Percentiles rank a stretch among this genome's conserved stretches.
phyloP scores from a whole-genome alignment of 768 basidiomycete genomes.

The Lepiota venenata region DNA sequence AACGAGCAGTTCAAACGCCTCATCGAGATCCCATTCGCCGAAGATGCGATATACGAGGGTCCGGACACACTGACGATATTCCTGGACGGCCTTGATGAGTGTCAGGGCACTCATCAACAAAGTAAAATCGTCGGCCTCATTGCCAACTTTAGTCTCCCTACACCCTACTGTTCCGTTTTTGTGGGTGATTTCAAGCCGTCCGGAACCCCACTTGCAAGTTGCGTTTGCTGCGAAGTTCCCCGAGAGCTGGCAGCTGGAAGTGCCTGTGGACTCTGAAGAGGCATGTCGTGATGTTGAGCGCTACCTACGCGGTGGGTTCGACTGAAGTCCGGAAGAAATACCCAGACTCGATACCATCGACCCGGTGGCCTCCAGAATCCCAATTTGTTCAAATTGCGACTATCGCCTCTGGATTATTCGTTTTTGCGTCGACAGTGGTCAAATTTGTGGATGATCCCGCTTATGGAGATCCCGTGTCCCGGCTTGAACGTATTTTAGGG shows the following conservation, averaged over 20 bases:
- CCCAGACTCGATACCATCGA: neutral
- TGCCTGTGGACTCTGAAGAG: neutral
- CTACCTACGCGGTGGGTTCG: neutral
- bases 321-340: neutral
- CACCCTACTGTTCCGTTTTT: too few species aligned
- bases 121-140: too few species aligned
- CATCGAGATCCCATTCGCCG: neutral
- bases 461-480: neutral
- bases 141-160: too few species aligned
- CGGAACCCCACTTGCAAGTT: neutral
- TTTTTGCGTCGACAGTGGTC: neutral
- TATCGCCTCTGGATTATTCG: neutral
- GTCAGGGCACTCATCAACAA: too few species aligned
- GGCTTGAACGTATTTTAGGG: neutral
- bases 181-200: too few species aligned
- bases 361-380: neutral
- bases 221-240: neutral
- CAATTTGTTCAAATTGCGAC: neutral
- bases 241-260: neutral
- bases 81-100: too few species aligned
- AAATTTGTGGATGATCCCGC: neutral
- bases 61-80: too few species aligned
- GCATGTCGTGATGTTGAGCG: neutral
- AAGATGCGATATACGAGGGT: too few species aligned
- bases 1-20: neutral